Base-by-base conservation (phyloP, 768 basidiomycete genomes). In the Kwoniella sp. region DNA sequence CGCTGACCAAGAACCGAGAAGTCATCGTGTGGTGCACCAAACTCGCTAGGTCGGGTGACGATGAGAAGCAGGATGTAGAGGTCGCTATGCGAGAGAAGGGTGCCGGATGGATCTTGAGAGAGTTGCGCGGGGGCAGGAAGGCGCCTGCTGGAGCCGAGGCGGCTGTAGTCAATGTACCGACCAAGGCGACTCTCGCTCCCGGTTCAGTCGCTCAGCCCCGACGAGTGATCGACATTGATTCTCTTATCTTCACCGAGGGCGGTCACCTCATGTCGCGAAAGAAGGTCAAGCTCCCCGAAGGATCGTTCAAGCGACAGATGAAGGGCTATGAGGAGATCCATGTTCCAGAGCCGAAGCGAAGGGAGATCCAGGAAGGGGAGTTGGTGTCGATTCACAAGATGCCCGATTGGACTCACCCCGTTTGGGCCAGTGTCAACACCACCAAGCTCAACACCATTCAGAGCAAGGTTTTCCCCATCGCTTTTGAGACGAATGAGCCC, bases 241-340 rank as follows among this genome's bases (percentile, higher is more conserved):
- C 87, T 65, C 90, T 98, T 89, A 89, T 91, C n/a, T 99, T 99
- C 82, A 87, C 88, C 52, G 93, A 97, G 74, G 96, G 94, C 25
- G 93, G 92, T 0, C 94, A 97, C 66, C 83, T 97, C 66, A 99
- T 98, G 95, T 92, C 92, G 17, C 97, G 98, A 84, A 97, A 97
- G 82, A 97, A 97, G 83, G 91, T 90, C 83, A 96, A 94, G 79
- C 87, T 98, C 2, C 96, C 96, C 0, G 93, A 96, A 45, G 96
- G 96, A 3, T 96, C 93, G 17, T 94, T 97, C 86, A 98, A 98
- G 82, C 89, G 95, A 52, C 86, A 91, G 20, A 89, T 90, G 82
- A 99, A 99, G 80, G 93, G 96, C 1, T 97, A 91, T 79, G 96
- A 98, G 79, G 96, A 99, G 80, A 94, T 99, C 31, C 93, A 97